Evolutionary conservation across 306 rosid species (phyloP), one percentile per base, ranked within the genome.

Genomic region (Cicer cuneatum): DNA sequence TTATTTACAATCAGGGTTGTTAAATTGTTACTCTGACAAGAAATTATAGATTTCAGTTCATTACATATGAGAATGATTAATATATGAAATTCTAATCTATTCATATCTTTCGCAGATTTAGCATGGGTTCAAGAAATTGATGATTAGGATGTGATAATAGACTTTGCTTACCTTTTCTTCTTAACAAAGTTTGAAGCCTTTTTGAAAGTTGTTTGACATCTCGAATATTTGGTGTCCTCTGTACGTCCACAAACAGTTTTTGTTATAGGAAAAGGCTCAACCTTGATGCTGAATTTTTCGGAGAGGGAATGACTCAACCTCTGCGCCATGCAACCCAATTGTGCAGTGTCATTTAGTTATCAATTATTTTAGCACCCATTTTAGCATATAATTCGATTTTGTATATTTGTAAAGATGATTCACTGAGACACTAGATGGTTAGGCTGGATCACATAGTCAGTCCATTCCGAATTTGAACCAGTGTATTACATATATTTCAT

Each of bases 51-150:
- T 58, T 13, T 43, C 74, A 35, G 63, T 56, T 48, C 18, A 19
- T 21, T 8, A 11, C 66, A 16, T 38, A 7, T 56, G 16, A 40
- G 40, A 48, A 54, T 46, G 35, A 29, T 29, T 29, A 29, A 29
- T 29, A 29, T 29, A 29, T 29, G 35, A 29, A 29, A 29, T 29
- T 29, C 67, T 66, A 81, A 68, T 76, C 76, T 15, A 54, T 47
- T 15, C 54, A 29, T 41, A 45, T 24, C n/a, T 7, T 67, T 81
- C 14, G 37, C 99, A 94, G 99, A 83, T 83, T 83, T 92, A 78
- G 92, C 95, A 58, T 92, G 97, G 99, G 95, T 92, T 67, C 92
- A 91, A 86, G 96, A 90, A 73, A 84, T 94, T 53, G 93, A 93
- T 37, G 96, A 87, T 83, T 89, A 85, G 72, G 80, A 40, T 37